A percentile compares a stretch with the other conserved stretches of the same genome.
Evolutionary conservation across 129 eudicot species (phyloP).

Genomic region (Saposhnikovia divaricata): DNA sequence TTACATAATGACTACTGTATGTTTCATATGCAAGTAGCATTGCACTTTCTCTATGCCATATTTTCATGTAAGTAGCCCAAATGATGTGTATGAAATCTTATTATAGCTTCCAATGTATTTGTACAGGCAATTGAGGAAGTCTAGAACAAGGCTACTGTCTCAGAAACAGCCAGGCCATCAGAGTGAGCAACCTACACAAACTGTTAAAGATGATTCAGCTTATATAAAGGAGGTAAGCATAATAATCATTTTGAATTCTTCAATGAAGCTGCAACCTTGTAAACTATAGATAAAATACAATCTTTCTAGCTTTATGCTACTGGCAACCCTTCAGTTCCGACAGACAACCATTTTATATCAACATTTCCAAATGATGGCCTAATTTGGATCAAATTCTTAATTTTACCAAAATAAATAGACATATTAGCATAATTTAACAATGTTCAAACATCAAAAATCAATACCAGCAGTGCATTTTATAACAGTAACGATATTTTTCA

Average conservation of each 20-base stretch:
- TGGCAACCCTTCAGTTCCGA: neutral
- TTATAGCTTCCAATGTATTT: neutral
- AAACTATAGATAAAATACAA: neutral
- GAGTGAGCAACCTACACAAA: conserved; percentile 23
- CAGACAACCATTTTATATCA: neutral
- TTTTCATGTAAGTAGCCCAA: neutral
- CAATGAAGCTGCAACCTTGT: neutral
- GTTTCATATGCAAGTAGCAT: neutral
- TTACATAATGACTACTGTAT: neutral
- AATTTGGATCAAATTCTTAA: neutral
- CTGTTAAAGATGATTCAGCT: conserved; percentile 18
- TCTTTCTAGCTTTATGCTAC: neutral
- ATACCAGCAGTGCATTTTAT: neutral
- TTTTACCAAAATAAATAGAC: neutral
- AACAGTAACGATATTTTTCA: conserved; percentile 14
- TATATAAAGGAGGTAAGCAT: conserved; percentile 30
- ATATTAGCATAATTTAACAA: neutral
- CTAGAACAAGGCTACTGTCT: conserved; percentile 37
- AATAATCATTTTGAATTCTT: neutral
- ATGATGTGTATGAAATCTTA: neutral
- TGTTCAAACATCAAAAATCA: neutral
- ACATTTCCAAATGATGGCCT: neutral
- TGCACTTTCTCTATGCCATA: neutral
- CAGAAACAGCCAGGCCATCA: conserved; percentile 25
- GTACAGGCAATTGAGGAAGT: conserved; percentile 35